A percentile compares a stretch with the other conserved stretches of the same genome.
Evolutionary conservation across 208 protist genomes (phyloP).

Genomic region (Leishmania gerbilli): DNA sequence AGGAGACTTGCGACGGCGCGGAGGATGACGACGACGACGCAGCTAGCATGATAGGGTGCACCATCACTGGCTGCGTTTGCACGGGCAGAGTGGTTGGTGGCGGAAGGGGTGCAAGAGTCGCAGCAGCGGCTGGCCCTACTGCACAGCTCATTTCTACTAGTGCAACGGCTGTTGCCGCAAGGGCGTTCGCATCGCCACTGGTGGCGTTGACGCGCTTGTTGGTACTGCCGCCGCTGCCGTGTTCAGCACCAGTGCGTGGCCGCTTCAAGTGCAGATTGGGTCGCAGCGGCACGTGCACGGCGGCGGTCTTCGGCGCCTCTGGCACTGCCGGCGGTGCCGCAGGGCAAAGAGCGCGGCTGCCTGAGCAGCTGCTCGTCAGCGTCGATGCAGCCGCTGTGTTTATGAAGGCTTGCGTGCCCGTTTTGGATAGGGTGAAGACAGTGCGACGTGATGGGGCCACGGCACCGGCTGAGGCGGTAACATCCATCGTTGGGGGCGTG

Average conservation of each 20-base stretch:
- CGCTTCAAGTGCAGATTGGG: conserved; percentile 30
- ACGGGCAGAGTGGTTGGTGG: background rate
- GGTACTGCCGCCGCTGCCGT: background rate
- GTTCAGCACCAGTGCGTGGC: conserved; percentile 13
- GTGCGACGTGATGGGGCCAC: conserved; percentile 26
- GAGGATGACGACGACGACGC: conserved; percentile 6
- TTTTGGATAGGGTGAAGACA: conserved; percentile 31
- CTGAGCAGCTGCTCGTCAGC: background rate
- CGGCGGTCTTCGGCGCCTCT: background rate
- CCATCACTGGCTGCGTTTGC: background rate
- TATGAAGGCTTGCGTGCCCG: background rate
- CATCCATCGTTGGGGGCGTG: background rate
- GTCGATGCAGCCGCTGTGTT: background rate
- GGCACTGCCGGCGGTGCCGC: background rate
- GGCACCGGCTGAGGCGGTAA: background rate
- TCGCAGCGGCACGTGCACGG: conserved; percentile 23
- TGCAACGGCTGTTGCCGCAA: background rate
- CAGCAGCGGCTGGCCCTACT: background rate
- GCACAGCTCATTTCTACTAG: background rate
- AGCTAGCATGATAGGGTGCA: conserved; percentile 1
- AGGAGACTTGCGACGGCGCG: background rate
- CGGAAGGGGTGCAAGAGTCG: background rate
- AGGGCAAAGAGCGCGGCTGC: background rate
- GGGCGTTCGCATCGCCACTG: background rate
- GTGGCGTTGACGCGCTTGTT: background rate